Evolutionary conservation across 371 early-diverging fungal genomes (phyloP).

Genomic region (Rhizopus delemar): DNA sequence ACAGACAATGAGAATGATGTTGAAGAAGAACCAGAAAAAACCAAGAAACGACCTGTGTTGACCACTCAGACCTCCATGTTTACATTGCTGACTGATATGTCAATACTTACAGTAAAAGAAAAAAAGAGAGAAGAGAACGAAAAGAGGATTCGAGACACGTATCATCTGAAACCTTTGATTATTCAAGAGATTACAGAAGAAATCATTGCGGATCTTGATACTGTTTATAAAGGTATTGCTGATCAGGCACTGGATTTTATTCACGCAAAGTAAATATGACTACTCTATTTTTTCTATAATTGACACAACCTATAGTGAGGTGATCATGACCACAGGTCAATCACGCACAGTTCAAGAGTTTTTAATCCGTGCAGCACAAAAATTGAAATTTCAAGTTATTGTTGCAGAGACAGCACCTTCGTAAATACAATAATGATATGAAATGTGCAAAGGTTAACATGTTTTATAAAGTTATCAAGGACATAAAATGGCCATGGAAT

Average conservation of each 20-base stretch:
- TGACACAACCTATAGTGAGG: slow-evolving; percentile 64
- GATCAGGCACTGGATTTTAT: slow-evolving; percentile 84
- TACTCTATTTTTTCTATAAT: not conserved
- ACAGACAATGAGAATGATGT: slow-evolving; percentile 22
- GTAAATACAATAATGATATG: not conserved
- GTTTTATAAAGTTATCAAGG: slow-evolving; percentile 65
- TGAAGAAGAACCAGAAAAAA: slow-evolving; percentile 14
- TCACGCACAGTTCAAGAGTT: slow-evolving; percentile 88
- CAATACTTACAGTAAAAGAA: slow-evolving; percentile 23
- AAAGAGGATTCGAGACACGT: slow-evolving; percentile 26
- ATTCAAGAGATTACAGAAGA: slow-evolving; percentile 83
- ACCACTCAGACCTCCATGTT: slow-evolving; percentile 63
- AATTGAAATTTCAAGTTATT: slow-evolving; percentile 90
- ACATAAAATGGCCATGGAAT: slow-evolving; percentile 78
- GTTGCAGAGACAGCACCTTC: slow-evolving; percentile 90
- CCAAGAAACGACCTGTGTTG: slow-evolving; percentile 11
- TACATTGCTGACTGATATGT: slow-evolving; percentile 57
- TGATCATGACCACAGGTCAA: slow-evolving; percentile 91
- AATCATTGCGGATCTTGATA: slow-evolving; percentile 80
- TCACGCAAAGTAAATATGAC: slow-evolving; percentile 75
- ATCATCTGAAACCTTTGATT: slow-evolving; percentile 68
- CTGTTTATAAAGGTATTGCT: slow-evolving; percentile 71
- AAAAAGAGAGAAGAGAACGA: slow-evolving; percentile 37
- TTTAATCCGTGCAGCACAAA: slow-evolving; percentile 81
- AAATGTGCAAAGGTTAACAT: not conserved